phyloP scores from a whole-genome alignment of 345 rosid species.

The Salix udensis region DNA sequence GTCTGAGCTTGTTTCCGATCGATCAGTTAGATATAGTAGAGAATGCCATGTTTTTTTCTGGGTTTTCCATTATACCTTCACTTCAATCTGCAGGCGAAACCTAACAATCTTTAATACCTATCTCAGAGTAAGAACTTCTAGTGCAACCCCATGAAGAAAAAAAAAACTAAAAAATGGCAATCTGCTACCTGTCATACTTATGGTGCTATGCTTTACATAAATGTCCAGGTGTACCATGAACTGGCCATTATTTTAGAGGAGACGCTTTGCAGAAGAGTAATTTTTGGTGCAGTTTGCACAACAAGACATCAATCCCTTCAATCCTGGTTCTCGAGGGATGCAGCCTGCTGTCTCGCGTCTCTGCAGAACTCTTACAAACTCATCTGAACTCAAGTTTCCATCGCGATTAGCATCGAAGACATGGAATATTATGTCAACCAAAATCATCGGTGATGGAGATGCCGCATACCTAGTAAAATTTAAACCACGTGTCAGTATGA shows the following conservation, averaged over 20 bases:
- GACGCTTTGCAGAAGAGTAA: constrained; percentile 16
- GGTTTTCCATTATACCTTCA: too few relatives aligned
- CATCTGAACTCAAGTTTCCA: constrained; percentile 25
- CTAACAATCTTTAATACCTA: too few relatives aligned
- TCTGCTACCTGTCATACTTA: too few relatives aligned
- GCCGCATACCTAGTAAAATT: constrained; percentile 22
- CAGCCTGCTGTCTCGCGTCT: constrained; percentile 6
- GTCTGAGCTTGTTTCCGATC: too few relatives aligned
- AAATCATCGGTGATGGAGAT: constrained; percentile 23
- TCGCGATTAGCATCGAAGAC: constrained; percentile 24
- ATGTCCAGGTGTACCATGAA: not conserved
- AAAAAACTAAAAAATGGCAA: too few relatives aligned
- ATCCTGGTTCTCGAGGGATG: constrained; percentile 4
- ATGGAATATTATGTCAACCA: constrained; percentile 24
- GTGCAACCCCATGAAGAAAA: too few relatives aligned
- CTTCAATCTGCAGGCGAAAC: too few relatives aligned
- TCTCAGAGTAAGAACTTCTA: too few relatives aligned
- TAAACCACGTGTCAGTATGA: not conserved
- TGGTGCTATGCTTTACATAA: too few relatives aligned
- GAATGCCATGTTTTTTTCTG: too few relatives aligned
- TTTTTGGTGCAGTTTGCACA: constrained; percentile 21
- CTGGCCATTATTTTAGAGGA: not conserved
- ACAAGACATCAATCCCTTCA: constrained; percentile 19
- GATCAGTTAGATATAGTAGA: too few relatives aligned
- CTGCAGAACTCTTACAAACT: constrained; percentile 24